Base-by-base conservation (phyloP, 768 basidiomycete species). In the Pulveroboletus sp. region DNA sequence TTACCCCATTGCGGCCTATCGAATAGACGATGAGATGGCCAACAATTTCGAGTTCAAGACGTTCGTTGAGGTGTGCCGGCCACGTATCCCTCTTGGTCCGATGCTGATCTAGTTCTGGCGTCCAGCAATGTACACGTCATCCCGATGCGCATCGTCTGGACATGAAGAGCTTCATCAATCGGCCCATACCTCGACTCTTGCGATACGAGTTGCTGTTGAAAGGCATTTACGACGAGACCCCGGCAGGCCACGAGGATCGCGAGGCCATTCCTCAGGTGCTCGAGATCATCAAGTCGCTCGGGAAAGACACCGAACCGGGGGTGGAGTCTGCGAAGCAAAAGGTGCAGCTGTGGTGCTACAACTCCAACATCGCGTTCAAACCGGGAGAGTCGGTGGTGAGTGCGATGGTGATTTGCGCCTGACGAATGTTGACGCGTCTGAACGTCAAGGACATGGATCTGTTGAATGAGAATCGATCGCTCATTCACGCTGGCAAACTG, bases 161-260 rank as follows among this genome's bases (percentile, higher is more conserved):
- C 63, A 87, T 99, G 81, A 93, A 94, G 64, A 86, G 78, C 58
- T 99, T 97, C 70, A 87, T 94, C 62, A 85, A 90, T 59, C 83
- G 93, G 31, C 92, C 94, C 2, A 93, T 95, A 55, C 89, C 91
- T 51, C 84, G 95, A 37, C 71, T 95, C 30, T 73, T 93, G 35
- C 87, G 94, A 41, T 97, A 97, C 64, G 85, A 89, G 55, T 75
- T 97, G 1, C 75, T 98, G 16, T 70, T 98, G 52, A 86, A 86
- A 55, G 76, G 79, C 27, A 87, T 98, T 55, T 70, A 86, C 53
- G 86, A 93, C 17, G 83, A 86, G 55, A 82, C 90, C 0, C 79
- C 83, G 0, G 68, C 75, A 9, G 81, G 77, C 2, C 86, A 95
- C 58, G 85, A 89, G n/a, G 93, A 96, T 64, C 74, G 78, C 3